Percentiles rank a stretch among this genome's conserved stretches.
These are phyloP conservation scores for Cyamopsis tetragonoloba DNA, from an alignment of 306 rosid species.

Conservation along the genomic window DNA sequence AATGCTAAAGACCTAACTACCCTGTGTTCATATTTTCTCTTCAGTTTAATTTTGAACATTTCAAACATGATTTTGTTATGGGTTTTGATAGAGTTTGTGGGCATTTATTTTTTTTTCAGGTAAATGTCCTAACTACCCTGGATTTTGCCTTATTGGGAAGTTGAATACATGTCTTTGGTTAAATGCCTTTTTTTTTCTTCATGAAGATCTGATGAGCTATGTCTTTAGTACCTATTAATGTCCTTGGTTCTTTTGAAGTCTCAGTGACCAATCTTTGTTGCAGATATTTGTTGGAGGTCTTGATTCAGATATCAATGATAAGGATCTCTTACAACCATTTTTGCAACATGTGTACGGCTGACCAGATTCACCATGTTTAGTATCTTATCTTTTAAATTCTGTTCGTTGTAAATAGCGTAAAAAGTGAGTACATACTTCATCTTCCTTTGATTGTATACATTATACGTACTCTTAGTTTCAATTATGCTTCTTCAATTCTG, in stretches of 20 bases:
- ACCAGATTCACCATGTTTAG: no score
- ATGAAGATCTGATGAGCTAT: no score
- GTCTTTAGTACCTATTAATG: slow-evolving; percentile 2
- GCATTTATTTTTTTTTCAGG: slow-evolving; percentile 17
- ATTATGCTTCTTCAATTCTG: background rate
- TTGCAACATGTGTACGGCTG: slow-evolving; percentile 76
- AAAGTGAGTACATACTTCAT: no score
- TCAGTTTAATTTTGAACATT: background rate
- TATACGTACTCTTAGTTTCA: background rate
- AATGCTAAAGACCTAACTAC: background rate
- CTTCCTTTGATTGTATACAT: background rate
- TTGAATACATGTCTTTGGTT: no score
- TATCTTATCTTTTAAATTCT: no score
- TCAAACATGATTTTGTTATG: background rate
- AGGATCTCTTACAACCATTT: slow-evolving; percentile 88
- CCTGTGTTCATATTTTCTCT: slow-evolving; percentile 21
- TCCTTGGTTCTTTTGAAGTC: background rate
- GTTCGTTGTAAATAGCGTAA: no score
- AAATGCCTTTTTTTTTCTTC: no score
- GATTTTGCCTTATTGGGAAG: no score
- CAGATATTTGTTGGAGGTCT: slow-evolving; percentile 99
- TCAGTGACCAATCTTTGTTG: slow-evolving; percentile 24
- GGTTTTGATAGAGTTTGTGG: slow-evolving; percentile 27
- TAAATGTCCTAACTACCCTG: no score
- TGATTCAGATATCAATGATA: slow-evolving; percentile 87